Evolutionary conservation across 2,329 filamentous ascomycete species (phyloP).

Genomic region (Phialemonium atrogriseum): DNA sequence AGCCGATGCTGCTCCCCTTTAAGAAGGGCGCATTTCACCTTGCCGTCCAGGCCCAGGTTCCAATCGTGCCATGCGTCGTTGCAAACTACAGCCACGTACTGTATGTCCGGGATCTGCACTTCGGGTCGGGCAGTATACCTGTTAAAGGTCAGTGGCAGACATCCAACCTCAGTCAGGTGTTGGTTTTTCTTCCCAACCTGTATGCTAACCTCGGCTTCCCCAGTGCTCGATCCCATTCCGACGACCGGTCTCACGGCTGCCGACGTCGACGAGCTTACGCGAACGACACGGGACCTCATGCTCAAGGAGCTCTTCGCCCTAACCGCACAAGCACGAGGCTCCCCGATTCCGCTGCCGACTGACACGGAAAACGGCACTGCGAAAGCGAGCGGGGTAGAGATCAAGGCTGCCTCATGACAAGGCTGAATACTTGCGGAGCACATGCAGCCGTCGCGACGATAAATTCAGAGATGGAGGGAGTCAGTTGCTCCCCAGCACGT

Average conservation of each 20-base stretch:
- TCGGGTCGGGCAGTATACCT: slow-evolving; percentile 62
- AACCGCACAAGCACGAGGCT: slow-evolving; percentile 41
- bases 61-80: slow-evolving; percentile 77
- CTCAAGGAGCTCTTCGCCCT: slow-evolving; percentile 53
- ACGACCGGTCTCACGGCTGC: slow-evolving; percentile 64
- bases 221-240: slow-evolving; percentile 72
- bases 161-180: no score
- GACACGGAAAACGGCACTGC: slow-evolving; percentile 3
- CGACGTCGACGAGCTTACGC: slow-evolving; percentile 69
- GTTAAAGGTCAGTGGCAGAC: slow-evolving; percentile 61
- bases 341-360: slow-evolving; percentile 16
- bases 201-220: no score
- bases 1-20: slow-evolving; percentile 81
- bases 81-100: slow-evolving; percentile 74
- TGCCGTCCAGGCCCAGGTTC: slow-evolving; percentile 86
- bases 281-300: slow-evolving; percentile 66
- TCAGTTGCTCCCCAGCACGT: no score
- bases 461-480: no score
- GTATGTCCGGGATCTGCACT: slow-evolving; percentile 54
- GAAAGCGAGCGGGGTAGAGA: slow-evolving; percentile 21
- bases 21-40: slow-evolving; percentile 99
- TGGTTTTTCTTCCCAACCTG: slow-evolving; percentile 1
- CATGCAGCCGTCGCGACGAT: no score
- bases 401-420: slow-evolving; percentile 4
- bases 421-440: no score